phyloP scores from a whole-genome alignment of 2,329 filamentous ascomycete genomes.

The Ophiostoma ips region DNA sequence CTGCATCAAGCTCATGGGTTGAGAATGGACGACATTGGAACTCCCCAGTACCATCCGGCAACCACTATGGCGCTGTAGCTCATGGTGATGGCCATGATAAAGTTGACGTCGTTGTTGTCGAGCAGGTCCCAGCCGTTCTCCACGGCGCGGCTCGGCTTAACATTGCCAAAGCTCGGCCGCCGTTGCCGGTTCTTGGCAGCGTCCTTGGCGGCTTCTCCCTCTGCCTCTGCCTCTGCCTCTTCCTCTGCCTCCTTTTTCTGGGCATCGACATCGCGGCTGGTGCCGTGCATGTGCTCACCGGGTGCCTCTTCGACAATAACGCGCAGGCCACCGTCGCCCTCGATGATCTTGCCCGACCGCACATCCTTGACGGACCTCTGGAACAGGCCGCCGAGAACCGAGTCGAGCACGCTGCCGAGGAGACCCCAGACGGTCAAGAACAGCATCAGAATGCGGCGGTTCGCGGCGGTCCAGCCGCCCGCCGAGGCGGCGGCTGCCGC shows the following conservation, averaged over 20 bases:
- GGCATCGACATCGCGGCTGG: constrained; percentile 4
- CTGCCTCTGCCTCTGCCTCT: constrained; percentile 18
- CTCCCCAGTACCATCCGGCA: constrained; percentile 45
- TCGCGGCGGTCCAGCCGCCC: constrained; percentile 29
- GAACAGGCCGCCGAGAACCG: constrained; percentile 67
- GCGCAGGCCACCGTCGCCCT: constrained; percentile 61
- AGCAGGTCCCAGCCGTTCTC: constrained; percentile 60
- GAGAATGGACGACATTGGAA: constrained; percentile 35
- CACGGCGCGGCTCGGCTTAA: constrained; percentile 46
- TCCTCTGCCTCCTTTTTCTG: constrained; percentile 23
- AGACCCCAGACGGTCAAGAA: constrained; percentile 60
- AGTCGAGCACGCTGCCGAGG: constrained; percentile 74
- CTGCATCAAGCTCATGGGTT: constrained; percentile 4
- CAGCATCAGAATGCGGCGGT: constrained; percentile 34
- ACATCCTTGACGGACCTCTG: constrained; percentile 80
- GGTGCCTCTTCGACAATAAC: constrained; percentile 27
- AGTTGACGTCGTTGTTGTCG: constrained; percentile 93
- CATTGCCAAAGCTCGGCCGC: constrained; percentile 37
- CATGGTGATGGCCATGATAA: constrained; percentile 75
- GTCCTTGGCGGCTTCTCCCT: constrained; percentile 21
- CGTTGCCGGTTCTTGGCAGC: constrained; percentile 37
- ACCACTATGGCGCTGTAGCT: constrained; percentile 63
- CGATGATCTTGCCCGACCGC: constrained; percentile 73
- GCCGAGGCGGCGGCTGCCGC: constrained; percentile 19
- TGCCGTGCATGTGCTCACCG: constrained; percentile 3